Conservation (phyloP, 805 yeast genomes). For the Candida fluviatilis region DNA sequence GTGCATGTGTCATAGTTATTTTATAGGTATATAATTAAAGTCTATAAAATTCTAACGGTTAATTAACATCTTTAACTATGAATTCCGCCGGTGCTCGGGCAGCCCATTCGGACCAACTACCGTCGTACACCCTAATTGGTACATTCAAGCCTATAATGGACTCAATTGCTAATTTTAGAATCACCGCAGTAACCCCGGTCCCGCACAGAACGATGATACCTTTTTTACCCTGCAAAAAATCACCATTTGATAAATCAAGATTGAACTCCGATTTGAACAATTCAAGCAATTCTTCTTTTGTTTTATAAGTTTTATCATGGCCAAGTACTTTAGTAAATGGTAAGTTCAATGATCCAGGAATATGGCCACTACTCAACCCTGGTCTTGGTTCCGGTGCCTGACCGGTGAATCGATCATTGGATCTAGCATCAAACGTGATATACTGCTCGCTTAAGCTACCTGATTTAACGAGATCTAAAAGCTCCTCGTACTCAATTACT, state of each 20-base stretch:
- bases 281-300: constrained; percentile 40
- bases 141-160: constrained; percentile 32
- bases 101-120: constrained; percentile 87
- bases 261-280: constrained; percentile 39
- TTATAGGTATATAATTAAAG: background rate
- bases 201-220: constrained; percentile 91
- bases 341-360: constrained; percentile 72
- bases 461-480: constrained; percentile 52
- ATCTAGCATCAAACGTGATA: constrained; percentile 77
- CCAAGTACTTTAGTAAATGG: constrained; percentile 69
- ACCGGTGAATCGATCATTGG: constrained; percentile 72
- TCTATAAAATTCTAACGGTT: too few species aligned
- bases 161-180: constrained; percentile 66
- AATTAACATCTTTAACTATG: constrained; percentile 37
- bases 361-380: constrained; percentile 85
- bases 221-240: constrained; percentile 38
- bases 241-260: constrained; percentile 24
- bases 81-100: constrained; percentile 58
- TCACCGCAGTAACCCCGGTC: constrained; percentile 93
- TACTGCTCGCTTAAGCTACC: constrained; percentile 43
- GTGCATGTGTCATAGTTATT: too few species aligned
- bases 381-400: constrained; percentile 83
- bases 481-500: constrained; percentile 64
- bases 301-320: constrained; percentile 42
- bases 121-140: constrained; percentile 56